A percentile compares a stretch with the other conserved stretches of the same genome.
phyloP scores from a whole-genome alignment of 306 rosid genomes.

The Prunus fruticosa region DNA sequence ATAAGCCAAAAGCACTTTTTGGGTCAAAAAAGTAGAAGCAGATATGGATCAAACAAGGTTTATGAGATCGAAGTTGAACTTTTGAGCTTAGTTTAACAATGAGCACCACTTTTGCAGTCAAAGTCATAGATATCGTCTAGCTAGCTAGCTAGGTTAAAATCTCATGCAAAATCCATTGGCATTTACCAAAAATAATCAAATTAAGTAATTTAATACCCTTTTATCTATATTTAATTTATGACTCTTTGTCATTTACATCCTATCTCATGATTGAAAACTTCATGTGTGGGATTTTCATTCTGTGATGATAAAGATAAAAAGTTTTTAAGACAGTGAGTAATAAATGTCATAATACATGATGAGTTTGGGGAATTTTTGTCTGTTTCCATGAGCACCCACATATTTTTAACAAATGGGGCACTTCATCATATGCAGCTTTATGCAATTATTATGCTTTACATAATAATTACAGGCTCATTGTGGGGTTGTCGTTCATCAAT shows the following conservation, averaged over 20 bases:
- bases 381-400: conserved; percentile 26
- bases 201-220: conserved; percentile 18
- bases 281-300: conserved; percentile 21
- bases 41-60: conserved; percentile 14
- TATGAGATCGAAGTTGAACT: conserved; percentile 25
- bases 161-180: conserved; percentile 18
- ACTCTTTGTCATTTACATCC: conserved; percentile 29
- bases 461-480: not conserved
- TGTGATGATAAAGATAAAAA: conserved; percentile 44
- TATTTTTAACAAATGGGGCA: conserved; percentile 19
- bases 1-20: not conserved
- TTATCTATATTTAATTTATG: conserved; percentile 2
- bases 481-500: conserved; percentile 15
- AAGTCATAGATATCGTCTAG: conserved; percentile 29
- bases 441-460: not conserved
- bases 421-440: conserved; percentile 16
- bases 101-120: conserved; percentile 25
- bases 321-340: conserved; percentile 33
- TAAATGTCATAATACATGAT: conserved; percentile 32
- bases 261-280: conserved; percentile 43
- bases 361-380: conserved; percentile 44
- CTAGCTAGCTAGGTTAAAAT: conserved; percentile 9
- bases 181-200: conserved; percentile 19
- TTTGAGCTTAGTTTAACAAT: conserved; percentile 24
- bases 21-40: not conserved